Base-by-base conservation (phyloP, 176 grass and related monocot genomes). In the Oropetium thomaeum region DNA sequence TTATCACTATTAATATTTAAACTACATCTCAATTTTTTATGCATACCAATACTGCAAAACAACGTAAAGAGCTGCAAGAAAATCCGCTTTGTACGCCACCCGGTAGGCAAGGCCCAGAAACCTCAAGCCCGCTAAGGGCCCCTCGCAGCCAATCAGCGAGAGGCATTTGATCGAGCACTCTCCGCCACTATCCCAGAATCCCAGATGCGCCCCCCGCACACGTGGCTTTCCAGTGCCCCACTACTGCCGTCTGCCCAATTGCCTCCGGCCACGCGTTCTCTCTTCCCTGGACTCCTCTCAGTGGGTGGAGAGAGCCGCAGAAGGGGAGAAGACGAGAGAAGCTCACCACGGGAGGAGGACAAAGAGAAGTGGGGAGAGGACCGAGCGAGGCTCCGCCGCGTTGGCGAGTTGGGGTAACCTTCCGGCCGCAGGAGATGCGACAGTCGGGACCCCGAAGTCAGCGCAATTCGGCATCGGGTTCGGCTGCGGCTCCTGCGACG, bases 141-240 rank as follows among this genome's bases (percentile, higher is more conserved):
- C n/a, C n/a, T n/a, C 12, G 54, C 45, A 44, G 80, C 84, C 89
- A 87, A 87, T 84, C 20, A 75, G 33, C 27, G 67, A 15, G 53
- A 49, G 9, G 81, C 60, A 88, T 82, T 88, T 88, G 85, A 92
- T 92, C 73, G 85, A 79, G 77, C 32, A 20, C 29, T 87, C 78
- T 84, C 62, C 37, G 31, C 89, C 89, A 88, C 85, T 58, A 84
- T 1, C 47, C 31, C 4, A 82, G 89, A 83, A 1, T n/a, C 52
- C 29, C 5, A 83, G 89, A 88, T 82, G 89, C 69, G 67, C 43
- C 23, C 26, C 25, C 29, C 45, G 54, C 67, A 87, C 73, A 91
- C 85, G 85, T 91, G 89, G 84, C 85, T 47, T 15, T 17, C 20
- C 60, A 27, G 6, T 31, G 30, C 53, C 30, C 53, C 81, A 51